These are phyloP conservation scores for Myxozyma geophila DNA, from an alignment of 805 yeast species.

Conservation along the genomic window DNA sequence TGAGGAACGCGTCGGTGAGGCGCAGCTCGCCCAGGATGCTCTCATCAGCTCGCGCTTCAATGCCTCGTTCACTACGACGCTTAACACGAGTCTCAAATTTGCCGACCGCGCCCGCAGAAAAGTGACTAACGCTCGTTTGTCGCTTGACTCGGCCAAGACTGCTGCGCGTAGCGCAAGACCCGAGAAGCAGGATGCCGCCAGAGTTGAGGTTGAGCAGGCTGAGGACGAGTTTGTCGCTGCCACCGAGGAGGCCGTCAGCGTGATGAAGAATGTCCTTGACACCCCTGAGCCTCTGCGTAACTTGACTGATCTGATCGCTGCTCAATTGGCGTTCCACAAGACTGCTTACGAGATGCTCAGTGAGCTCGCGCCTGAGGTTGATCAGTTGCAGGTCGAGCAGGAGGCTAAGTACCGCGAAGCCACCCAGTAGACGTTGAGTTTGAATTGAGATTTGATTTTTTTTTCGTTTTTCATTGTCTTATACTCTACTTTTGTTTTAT, in stretches of 20 bases:
- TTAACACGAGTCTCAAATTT: conserved; percentile 62
- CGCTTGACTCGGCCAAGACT: conserved; percentile 78
- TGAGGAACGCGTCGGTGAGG: conserved; percentile 77
- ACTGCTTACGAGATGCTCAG: conserved; percentile 70
- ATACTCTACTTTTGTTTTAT: not conserved
- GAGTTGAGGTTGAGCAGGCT: conserved; percentile 77
- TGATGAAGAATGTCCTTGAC: conserved; percentile 79
- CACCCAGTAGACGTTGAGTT: conserved; percentile 7
- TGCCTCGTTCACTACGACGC: conserved; percentile 63
- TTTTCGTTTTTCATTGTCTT: conserved; percentile 1
- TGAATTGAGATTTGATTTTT: not conserved
- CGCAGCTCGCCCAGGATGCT: conserved; percentile 80
- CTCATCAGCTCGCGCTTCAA: conserved; percentile 72
- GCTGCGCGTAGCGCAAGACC: conserved; percentile 56
- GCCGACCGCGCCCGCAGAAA: conserved; percentile 71
- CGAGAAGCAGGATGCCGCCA: conserved; percentile 71
- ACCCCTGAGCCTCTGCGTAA: conserved; percentile 70
- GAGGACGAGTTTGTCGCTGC: conserved; percentile 91
- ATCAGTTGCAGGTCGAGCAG: conserved; percentile 61
- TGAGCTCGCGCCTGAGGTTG: conserved; percentile 66
- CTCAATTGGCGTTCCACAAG: conserved; percentile 81
- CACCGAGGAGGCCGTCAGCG: conserved; percentile 82
- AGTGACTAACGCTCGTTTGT: conserved; percentile 77
- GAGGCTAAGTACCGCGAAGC: conserved; percentile 43
- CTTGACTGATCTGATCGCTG: conserved; percentile 69